Base-by-base conservation (phyloP, 352 stramenopile species). In the Pythium aquatile region DNA sequence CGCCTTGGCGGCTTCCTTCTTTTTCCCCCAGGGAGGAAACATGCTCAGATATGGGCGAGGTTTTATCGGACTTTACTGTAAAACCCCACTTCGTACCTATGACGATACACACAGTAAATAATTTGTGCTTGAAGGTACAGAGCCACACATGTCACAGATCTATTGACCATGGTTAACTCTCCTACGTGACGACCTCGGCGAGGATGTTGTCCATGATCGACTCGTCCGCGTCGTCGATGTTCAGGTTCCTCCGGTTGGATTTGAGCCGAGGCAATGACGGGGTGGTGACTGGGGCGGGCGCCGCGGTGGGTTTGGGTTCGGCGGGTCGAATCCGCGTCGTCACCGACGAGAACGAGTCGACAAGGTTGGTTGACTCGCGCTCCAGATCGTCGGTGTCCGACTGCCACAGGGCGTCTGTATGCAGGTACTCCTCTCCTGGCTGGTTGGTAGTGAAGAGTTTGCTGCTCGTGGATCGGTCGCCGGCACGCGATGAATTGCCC, bases 201-300 rank as follows among this genome's bases (percentile, higher is more conserved):
- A 88, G 61, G 2, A 89, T 91, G 60, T 83, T 64, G 59, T 84
- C 69, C 82, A 88, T 89, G 61, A 89, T 78, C 32, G 76, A 75
- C 66, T 91, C 82, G 49, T 91, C 82, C 28, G 70, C 63, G 52
- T 91, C 78, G 58, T 87, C 79, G 48, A 89, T 78, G 32, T 61
- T 68, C 14, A 91, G 76, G 52, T 69, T 68, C 40, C 20, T 20
- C 52, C 6, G 61, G 56, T 58, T 57, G 11, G 62, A 48, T 20
- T 59, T 70, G 14, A 29, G 39, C 1, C 47, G 51, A 28, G 5
- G 39, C 5, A 24, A 71, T 28, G 53, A n/a, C 13, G 32, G 20
- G 44, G 63, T 37, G 11, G 63, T 24, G 1, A 40, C 40, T 48
- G 28, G 42, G 20, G 20, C 20, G 20, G 20, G 20, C 20, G 20